Evolutionary conservation across 2,329 filamentous ascomycete genomes (phyloP), one percentile per base, ranked within the genome.

Genomic region (Botryosphaeria dothidea): DNA sequence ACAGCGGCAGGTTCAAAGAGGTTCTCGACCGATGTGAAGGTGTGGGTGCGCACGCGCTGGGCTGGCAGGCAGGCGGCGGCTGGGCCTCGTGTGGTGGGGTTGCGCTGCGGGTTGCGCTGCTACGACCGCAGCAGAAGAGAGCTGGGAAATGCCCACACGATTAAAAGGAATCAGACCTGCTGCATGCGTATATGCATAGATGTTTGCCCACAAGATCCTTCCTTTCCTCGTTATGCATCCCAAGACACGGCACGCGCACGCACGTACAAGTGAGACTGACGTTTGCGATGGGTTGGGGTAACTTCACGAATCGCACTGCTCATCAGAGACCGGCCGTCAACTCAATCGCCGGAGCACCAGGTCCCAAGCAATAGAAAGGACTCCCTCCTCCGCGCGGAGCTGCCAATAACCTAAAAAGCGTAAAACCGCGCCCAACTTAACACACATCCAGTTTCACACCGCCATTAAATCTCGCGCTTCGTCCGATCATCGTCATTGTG

Each of bases 21-120:
- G 38, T 41, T 41, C 38, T 41, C 38, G 38, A 41, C 38, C 38
- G 38, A 13, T 41, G 38, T n/a, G 38, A 11, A 13, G 38, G 31
- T 34, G 31, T 11, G 31, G 31, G 11, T 41, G 38, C 38, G 38
- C 38, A 34, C 45, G 21, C 25, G 46, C 46, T 49, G 46, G 46
- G 46, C 23, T 29, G 19, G 45, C 13, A 41, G 36, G 36, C 31
- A 11, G 31, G 31, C 31, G 43, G 43, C 25, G 46, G 46, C 46
- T 49, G 15, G 52, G 52, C 43, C 52, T 57, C 36, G 52, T 49
- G 46, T 57, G 36, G 52, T 57, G 52, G 36, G 43, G 52, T 36
- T 57, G 36, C 38, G 51, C 31, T 56, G 38, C 31, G 17, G 17
- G 51, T 21, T 19, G 46, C 13, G 46, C 46, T 17, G 46, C 23